These are phyloP conservation scores for Leavenworthia alabamica DNA, from an alignment of 345 rosid genomes.

Conservation along the genomic window DNA sequence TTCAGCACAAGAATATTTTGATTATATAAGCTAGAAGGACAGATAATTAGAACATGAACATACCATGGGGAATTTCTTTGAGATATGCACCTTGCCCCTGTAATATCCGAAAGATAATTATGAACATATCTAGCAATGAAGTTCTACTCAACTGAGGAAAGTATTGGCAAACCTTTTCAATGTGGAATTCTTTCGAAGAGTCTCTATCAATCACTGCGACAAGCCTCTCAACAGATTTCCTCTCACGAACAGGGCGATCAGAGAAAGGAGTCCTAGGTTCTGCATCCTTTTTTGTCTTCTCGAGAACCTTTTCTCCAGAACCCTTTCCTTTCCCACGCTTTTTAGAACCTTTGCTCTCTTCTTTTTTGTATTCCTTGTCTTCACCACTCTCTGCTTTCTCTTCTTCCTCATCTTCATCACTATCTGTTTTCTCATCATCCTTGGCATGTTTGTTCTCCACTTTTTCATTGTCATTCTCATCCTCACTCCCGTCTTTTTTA, in stretches of 20 bases:
- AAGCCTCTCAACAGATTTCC: conserved; percentile 92
- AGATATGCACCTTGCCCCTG: conserved; percentile 85
- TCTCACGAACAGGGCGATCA: conserved; percentile 90
- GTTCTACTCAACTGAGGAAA: conserved; percentile 10
- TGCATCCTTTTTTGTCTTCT: conserved; percentile 41
- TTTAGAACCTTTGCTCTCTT: conserved; percentile 39
- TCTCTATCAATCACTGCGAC: conserved; percentile 78
- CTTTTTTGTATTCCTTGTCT: conserved; percentile 29
- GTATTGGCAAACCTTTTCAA: conserved; percentile 57
- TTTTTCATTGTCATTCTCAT: conserved; percentile 21
- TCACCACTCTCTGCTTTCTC: conserved; percentile 14
- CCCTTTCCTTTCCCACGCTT: conserved; percentile 39
- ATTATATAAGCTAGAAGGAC: neutral
- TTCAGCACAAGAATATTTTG: neutral
- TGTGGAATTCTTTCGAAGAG: conserved; percentile 58
- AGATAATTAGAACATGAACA: conserved; percentile 6
- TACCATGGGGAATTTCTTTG: conserved; percentile 94
- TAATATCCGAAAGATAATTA: conserved; percentile 26
- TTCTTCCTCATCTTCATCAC: conserved; percentile 10
- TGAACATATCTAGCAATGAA: neutral
- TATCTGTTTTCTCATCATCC: conserved; percentile 17
- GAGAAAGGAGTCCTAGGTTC: conserved; percentile 59
- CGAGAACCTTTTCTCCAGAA: conserved; percentile 33
- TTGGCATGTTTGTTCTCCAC: conserved; percentile 6
- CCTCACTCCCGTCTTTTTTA: conserved; percentile 18